Evolutionary conservation across 495 filamentous ascomycete species (phyloP).

Genomic region (Cudoniella acicularis): DNA sequence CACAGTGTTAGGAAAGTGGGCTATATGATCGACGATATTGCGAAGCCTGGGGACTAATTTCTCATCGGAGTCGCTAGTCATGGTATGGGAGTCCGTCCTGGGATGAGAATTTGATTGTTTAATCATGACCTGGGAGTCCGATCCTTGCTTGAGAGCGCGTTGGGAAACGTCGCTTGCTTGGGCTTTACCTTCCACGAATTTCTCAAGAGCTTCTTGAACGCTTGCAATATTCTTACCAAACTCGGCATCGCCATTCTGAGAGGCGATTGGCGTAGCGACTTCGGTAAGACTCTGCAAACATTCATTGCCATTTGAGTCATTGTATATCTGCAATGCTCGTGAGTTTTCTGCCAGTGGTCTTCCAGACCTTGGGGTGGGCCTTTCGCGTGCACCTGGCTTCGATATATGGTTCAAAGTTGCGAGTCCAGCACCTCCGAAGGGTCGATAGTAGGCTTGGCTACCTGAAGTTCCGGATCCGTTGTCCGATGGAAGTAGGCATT

Average conservation of each 20-base stretch:
- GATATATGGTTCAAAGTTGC: conserved; percentile 29
- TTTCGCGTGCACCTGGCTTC: background rate
- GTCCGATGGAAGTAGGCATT: conserved; percentile 45
- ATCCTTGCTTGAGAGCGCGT: background rate
- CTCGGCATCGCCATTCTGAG: conserved; percentile 11
- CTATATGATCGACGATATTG: conserved; percentile 10
- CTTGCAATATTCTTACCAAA: conserved; percentile 15
- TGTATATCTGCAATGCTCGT: conserved; percentile 20
- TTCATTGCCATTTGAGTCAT: conserved; percentile 17
- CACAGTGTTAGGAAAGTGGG: conserved; percentile 15
- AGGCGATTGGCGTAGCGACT: conserved; percentile 21
- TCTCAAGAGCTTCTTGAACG: conserved; percentile 16
- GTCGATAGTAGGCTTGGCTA: conserved; percentile 40
- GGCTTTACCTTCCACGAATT: conserved; percentile 6
- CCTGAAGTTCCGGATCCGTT: conserved; percentile 34
- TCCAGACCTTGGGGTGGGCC: background rate
- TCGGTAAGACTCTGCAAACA: conserved; percentile 25
- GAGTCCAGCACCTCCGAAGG: conserved; percentile 36
- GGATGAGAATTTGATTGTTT: conserved; percentile 16
- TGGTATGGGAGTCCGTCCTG: background rate
- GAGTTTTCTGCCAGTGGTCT: background rate
- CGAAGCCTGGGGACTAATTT: conserved; percentile 14
- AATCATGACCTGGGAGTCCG: conserved; percentile 1
- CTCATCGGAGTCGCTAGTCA: conserved; percentile 1
- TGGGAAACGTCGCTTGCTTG: background rate